phyloP scores from a whole-genome alignment of 306 rosid species.

The Citrullus mucosospermus region DNA sequence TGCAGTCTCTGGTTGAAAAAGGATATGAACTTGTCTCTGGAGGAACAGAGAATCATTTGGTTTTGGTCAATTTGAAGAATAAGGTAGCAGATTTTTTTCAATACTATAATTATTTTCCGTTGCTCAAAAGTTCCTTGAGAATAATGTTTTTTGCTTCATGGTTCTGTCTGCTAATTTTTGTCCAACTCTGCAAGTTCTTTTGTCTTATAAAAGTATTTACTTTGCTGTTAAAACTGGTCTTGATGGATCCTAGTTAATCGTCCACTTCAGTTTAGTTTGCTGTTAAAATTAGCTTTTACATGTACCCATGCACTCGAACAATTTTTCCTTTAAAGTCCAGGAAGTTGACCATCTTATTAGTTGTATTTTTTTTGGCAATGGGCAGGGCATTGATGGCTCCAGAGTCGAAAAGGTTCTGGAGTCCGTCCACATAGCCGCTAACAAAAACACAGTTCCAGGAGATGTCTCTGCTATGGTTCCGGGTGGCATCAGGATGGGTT shows the following conservation, averaged over 20 bases:
- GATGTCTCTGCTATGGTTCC: constrained; percentile 99
- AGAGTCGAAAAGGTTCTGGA: constrained; percentile 88
- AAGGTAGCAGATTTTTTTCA: constrained; percentile 31
- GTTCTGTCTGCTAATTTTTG: no score
- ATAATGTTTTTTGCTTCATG: not conserved
- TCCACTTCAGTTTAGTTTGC: not conserved
- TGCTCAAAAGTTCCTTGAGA: not conserved
- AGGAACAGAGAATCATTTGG: constrained; percentile 88
- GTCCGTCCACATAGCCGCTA: constrained; percentile 79
- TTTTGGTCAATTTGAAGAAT: constrained; percentile 80
- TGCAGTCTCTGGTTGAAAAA: constrained; percentile 47
- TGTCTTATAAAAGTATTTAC: no score
- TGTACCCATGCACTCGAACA: not conserved
- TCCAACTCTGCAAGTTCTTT: not conserved
- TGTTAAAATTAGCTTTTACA: not conserved
- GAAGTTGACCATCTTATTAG: no score
- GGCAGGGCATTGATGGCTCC: constrained; percentile 79
- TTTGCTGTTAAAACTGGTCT: no score
- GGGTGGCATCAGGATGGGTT: constrained; percentile 96
- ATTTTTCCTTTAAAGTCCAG: not conserved
- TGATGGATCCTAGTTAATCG: no score
- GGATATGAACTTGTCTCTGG: constrained; percentile 92
- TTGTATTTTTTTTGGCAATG: not conserved
- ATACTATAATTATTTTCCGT: no score
- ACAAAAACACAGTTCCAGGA: constrained; percentile 88